phyloP scores from a whole-genome alignment of 2,329 filamentous ascomycete species.

The Akanthomyces uredinophilus region DNA sequence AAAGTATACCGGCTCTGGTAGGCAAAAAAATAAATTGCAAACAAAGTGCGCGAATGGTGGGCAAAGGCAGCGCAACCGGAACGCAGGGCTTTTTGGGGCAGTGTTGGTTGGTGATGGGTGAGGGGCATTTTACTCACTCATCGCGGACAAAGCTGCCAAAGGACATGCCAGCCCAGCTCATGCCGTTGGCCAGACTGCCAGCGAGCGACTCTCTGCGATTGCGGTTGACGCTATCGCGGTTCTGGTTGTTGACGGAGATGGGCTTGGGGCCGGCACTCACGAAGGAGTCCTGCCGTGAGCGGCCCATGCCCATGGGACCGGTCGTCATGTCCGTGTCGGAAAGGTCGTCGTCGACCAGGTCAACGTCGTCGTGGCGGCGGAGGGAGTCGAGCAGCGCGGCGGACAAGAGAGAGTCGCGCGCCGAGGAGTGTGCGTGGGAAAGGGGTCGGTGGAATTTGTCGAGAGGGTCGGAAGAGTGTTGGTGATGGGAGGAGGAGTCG shows the following conservation, averaged over 20 bases:
- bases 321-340: slow-evolving; percentile 50
- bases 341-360: slow-evolving; percentile 21
- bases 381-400: slow-evolving; percentile 21
- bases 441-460: slow-evolving; percentile 9
- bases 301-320: slow-evolving; percentile 51
- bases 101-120: slow-evolving; percentile 6
- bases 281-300: slow-evolving; percentile 59
- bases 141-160: slow-evolving; percentile 96
- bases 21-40: not conserved
- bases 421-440: not conserved
- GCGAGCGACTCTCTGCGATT: slow-evolving; percentile 58
- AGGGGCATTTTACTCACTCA: slow-evolving; percentile 64
- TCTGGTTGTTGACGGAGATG: slow-evolving; percentile 61
- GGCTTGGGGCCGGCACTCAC: slow-evolving; percentile 61
- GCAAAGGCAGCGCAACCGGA: slow-evolving; percentile 4
- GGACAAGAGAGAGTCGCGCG: slow-evolving; percentile 20
- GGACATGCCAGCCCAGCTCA: slow-evolving; percentile 96
- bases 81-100: slow-evolving; percentile 21
- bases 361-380: slow-evolving; percentile 23
- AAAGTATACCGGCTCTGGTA: not conserved
- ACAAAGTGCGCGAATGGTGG: not conserved
- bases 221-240: slow-evolving; percentile 53
- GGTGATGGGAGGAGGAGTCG: slow-evolving; percentile 5
- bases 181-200: slow-evolving; percentile 67
- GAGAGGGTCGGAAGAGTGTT: slow-evolving; percentile 20